Evolutionary conservation across 2,329 filamentous ascomycete species (phyloP), one percentile per base, ranked within the genome.

Genomic region (Pseudomassariella vexata): DNA sequence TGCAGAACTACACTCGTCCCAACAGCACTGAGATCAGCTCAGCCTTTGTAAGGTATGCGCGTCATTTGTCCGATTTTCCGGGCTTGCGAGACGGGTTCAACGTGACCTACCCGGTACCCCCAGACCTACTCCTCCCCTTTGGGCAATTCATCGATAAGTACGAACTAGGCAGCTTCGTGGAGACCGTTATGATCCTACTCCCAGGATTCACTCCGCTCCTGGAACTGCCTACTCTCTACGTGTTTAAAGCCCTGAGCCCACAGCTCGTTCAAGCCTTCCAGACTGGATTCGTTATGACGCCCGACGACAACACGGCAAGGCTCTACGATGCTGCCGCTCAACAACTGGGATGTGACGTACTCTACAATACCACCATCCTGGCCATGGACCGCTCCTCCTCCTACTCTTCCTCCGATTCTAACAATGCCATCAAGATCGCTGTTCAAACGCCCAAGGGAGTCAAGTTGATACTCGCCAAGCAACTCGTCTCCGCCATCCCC

Each of bases 401-500:
- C 39, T n/a, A n/a, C n/a, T n/a, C n/a, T n/a, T n/a, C n/a, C n/a
- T n/a, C n/a, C n/a, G n/a, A n/a, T n/a, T n/a, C n/a, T n/a, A n/a
- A n/a, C n/a, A n/a, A n/a, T n/a, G 3, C 31, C 18, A 47, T 53
- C 8, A 35, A 49, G 15, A 35, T 65, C 9, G 29, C 49, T 8
- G 50, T 56, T 9, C 32, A 38, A 22, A 56, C 59, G 3, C 44
- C 55, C 6, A 32, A 40, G 3, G 56, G 57, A 4, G 35, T 19
- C 1, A 52, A 49, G 30, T 39, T 53, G 9, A 50, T 70, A 25
- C 36, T 48, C 26, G 60, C 60, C 3, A 56, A 56, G 21, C 59
- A 63, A 31, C 41, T 70, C 2, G 39, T 71, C 9, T 49, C 63
- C 12, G 47, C 63, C n/a, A 55, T 63, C 7, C 65, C 65, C 0